phyloP scores from a whole-genome alignment of 805 yeast species.

The Candida taoyuanica region DNA sequence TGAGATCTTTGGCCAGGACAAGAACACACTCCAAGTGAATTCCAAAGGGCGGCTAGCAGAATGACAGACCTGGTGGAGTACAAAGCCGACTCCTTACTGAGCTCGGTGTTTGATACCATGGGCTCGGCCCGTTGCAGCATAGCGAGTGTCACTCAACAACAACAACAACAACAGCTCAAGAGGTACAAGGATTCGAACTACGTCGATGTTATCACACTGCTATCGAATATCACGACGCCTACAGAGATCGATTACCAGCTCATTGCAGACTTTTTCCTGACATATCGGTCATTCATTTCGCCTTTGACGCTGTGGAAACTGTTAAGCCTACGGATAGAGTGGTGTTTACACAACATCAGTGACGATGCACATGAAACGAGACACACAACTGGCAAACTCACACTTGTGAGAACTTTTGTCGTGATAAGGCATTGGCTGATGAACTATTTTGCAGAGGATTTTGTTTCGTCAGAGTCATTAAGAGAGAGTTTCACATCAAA shows the following conservation, averaged over 20 bases:
- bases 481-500: conserved; percentile 41
- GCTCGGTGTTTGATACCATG: conserved; percentile 11
- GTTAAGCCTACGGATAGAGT: conserved; percentile 59
- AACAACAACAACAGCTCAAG: neutral
- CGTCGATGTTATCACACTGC: conserved; percentile 18
- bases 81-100: conserved; percentile 9
- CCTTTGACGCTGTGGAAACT: conserved; percentile 55
- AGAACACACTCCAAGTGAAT: too few species aligned
- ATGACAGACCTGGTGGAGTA: conserved; percentile 21
- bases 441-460: conserved; percentile 85
- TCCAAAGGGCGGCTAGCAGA: too few species aligned
- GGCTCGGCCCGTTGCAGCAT: conserved; percentile 9
- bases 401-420: conserved; percentile 78
- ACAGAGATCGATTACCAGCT: conserved; percentile 61
- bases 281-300: conserved; percentile 68
- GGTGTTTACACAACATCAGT: conserved; percentile 52
- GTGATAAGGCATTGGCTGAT: conserved; percentile 84
- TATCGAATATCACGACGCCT: conserved; percentile 22
- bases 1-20: too few species aligned
- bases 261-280: conserved; percentile 80
- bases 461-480: conserved; percentile 47
- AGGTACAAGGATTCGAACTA: conserved; percentile 9
- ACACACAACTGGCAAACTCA: conserved; percentile 53
- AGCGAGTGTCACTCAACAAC: neutral
- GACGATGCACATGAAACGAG: conserved; percentile 26